Base-by-base conservation (phyloP, 176 grass and related monocot species). In the Bonia amplexicaulis region DNA sequence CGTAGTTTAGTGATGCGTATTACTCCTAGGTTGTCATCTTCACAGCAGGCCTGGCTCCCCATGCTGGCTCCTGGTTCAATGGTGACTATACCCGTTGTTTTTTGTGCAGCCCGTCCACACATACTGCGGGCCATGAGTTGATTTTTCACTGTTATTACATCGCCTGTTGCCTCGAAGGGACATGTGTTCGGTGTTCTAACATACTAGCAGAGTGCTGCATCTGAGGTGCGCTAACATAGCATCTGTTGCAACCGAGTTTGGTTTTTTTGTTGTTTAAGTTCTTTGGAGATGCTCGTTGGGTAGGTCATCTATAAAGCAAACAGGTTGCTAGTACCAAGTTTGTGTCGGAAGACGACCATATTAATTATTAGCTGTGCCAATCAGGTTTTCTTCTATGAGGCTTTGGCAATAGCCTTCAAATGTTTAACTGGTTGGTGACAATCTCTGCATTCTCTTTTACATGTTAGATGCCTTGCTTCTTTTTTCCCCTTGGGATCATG, bases 271-370 rank as follows among this genome's bases (percentile, higher is more conserved):
- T 20, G 5, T 27, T 76, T 10, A 62, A 26, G 19, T n/a, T 15
- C 10, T 48, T 35, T n/a, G 16, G 11, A 11, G 61, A 14, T 64
- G 0, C 22, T 39, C 42, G 35, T 77, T 60, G 2, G 19, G 2
- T 3, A 26, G 45, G 90, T 88, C 82, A 88, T 92, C 82, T 74
- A 86, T 89, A 89, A 86, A 86, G 82, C 90, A 92, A 85, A 89
- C 66, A 92, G 86, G 82, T 82, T 66, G 76, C 25, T 73, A 15
- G 54, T 88, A 69, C 82, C 78, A 68, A 75, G 41, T 86, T 92
- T 92, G 90, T 92, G 82, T 92, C 82, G 78, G 86, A 92, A 59
- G 82, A 85, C 85, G 86, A 92, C 90, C 48, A 92, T 35, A 88
- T 64, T 61, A 42, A 82, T 31, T 20, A 57, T 25, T 23, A 23